These are phyloP conservation scores for Phytophthora tubulina DNA, from an alignment of 352 stramenopile species.

Conservation along the genomic window DNA sequence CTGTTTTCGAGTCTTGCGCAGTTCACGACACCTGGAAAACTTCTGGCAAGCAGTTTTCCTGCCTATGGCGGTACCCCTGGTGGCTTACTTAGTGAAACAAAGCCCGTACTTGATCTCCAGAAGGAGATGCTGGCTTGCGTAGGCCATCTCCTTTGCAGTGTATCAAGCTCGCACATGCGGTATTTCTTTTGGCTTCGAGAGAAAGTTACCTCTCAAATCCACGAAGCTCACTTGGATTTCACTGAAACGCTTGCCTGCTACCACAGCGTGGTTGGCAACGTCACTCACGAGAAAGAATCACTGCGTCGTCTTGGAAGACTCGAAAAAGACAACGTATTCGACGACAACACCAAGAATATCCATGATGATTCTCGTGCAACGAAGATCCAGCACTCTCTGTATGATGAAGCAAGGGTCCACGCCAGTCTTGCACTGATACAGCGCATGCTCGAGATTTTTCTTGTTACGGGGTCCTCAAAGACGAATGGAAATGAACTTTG, in stretches of 20 bases:
- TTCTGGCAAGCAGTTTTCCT: constrained; percentile 34
- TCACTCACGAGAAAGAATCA: constrained; percentile 24
- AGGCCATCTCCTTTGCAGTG: constrained; percentile 66
- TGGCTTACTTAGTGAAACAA: constrained; percentile 2
- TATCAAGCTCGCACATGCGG: constrained; percentile 53
- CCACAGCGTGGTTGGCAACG: constrained; percentile 53
- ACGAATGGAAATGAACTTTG: constrained; percentile 20
- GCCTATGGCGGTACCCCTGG: background rate
- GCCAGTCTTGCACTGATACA: constrained; percentile 61
- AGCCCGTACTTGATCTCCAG: constrained; percentile 44
- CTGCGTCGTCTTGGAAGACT: background rate
- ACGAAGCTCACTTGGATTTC: constrained; percentile 32
- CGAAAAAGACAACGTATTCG: background rate
- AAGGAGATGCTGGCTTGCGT: constrained; percentile 77
- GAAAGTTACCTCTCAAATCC: background rate
- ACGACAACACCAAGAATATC: constrained; percentile 7
- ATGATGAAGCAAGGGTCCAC: constrained; percentile 68
- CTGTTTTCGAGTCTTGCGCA: constrained; percentile 55
- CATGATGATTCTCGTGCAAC: background rate
- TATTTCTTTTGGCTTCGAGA: constrained; percentile 53
- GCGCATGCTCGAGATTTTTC: constrained; percentile 69
- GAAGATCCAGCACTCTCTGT: constrained; percentile 7
- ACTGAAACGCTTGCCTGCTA: constrained; percentile 65
- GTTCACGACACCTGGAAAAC: constrained; percentile 61
- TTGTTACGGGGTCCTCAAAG: constrained; percentile 40